These are phyloP conservation scores for Penicillium psychrofluorescens DNA, from an alignment of 495 filamentous ascomycete genomes.

Conservation along the genomic window DNA sequence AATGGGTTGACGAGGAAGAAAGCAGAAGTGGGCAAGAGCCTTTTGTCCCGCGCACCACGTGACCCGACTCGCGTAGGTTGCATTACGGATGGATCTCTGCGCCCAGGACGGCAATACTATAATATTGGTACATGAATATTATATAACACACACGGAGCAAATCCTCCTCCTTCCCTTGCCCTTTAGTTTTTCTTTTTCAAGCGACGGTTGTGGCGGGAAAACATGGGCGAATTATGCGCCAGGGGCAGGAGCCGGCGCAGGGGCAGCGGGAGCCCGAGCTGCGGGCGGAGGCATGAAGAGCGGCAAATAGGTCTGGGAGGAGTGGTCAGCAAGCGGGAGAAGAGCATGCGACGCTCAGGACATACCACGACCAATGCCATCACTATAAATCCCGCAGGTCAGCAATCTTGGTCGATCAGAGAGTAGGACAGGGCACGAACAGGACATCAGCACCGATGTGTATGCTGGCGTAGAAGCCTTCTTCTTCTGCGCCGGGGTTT, in stretches of 20 bases:
- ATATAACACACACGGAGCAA: too few species aligned
- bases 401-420: neutral
- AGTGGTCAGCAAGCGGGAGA: conserved; percentile 8
- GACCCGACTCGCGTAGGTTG: neutral
- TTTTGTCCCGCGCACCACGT: conserved; percentile 17
- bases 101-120: neutral
- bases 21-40: conserved; percentile 28
- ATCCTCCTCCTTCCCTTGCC: too few species aligned
- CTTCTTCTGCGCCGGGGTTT: conserved; percentile 68
- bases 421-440: conserved; percentile 42
- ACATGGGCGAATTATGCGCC: conserved; percentile 4
- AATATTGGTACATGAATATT: neutral
- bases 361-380: conserved; percentile 68
- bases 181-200: too few species aligned
- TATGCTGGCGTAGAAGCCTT: conserved; percentile 66
- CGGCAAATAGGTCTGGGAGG: conserved; percentile 64
- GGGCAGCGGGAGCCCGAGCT: conserved; percentile 33
- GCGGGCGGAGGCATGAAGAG: conserved; percentile 65
- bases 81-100: neutral
- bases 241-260: conserved; percentile 37
- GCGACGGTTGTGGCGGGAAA: too few species aligned
- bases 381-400: conserved; percentile 35
- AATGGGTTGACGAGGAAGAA: conserved; percentile 17
- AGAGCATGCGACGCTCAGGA: conserved; percentile 2
- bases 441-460: conserved; percentile 77